Conservation (phyloP, 164 flowering plant species). For the Echeveria elegans region DNA sequence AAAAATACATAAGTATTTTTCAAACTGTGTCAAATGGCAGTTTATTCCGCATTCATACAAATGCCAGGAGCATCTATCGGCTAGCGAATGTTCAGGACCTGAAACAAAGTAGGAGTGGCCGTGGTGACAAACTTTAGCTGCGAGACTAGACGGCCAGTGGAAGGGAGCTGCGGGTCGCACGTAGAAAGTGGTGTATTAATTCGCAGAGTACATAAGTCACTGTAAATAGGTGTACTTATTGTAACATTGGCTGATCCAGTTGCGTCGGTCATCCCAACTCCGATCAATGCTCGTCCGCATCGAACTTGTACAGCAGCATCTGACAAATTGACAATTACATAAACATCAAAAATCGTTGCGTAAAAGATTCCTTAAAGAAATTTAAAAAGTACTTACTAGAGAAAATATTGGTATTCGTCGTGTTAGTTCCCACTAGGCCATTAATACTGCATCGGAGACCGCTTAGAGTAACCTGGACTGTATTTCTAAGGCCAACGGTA, state of each 20-base stretch:
- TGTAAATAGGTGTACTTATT: not conserved
- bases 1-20: too few species aligned
- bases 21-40: too few species aligned
- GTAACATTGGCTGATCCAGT: not conserved
- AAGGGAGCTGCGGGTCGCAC: not conserved
- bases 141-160: not conserved
- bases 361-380: too few species aligned
- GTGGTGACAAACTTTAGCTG: not conserved
- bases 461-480: not conserved
- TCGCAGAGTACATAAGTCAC: not conserved
- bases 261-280: not conserved
- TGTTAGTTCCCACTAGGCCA: not conserved
- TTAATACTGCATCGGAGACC: not conserved
- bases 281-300: not conserved
- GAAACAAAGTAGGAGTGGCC: not conserved
- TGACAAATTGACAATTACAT: not conserved
- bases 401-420: not conserved
- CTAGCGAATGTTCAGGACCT: not conserved
- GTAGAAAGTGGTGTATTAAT: constrained; percentile 4
- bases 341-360: too few species aligned
- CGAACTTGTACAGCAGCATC: not conserved
- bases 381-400: too few species aligned
- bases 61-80: too few species aligned
- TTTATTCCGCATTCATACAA: too few species aligned
- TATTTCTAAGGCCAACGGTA: not conserved